Conservation (phyloP, 2,329 filamentous ascomycete genomes). For the Hypoxylon sp. region DNA sequence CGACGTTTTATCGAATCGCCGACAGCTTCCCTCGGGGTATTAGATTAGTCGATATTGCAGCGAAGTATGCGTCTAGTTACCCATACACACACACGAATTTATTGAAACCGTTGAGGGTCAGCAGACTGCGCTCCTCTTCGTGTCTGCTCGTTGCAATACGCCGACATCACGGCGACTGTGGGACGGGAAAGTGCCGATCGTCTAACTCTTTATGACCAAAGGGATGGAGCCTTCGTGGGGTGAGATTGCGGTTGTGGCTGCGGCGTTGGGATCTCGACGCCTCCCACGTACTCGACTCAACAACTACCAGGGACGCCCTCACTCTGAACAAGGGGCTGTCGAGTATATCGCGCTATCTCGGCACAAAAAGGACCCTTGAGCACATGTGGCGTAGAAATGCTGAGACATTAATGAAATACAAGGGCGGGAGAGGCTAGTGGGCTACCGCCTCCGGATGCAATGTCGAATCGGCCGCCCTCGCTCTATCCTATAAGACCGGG, state of each 20-base stretch:
- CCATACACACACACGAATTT: slow-evolving; percentile 36
- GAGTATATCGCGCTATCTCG: slow-evolving; percentile 24
- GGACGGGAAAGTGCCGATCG: slow-evolving; percentile 33
- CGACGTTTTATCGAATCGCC: slow-evolving; percentile 24
- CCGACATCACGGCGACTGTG: slow-evolving; percentile 28
- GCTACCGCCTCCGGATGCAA: slow-evolving; percentile 18
- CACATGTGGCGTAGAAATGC: slow-evolving; percentile 30
- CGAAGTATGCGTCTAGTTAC: slow-evolving; percentile 12
- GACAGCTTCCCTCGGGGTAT: slow-evolving; percentile 19
- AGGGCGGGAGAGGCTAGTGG: slow-evolving; percentile 27
- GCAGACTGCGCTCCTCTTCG: slow-evolving; percentile 12
- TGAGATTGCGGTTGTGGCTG: slow-evolving; percentile 25
- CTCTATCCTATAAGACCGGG: slow-evolving; percentile 8
- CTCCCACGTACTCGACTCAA: slow-evolving; percentile 33
- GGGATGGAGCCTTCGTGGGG: slow-evolving; percentile 22
- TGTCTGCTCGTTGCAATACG: slow-evolving; percentile 22
- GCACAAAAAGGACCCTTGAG: slow-evolving; percentile 21
- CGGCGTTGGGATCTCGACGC: slow-evolving; percentile 38
- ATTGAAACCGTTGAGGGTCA: slow-evolving; percentile 25
- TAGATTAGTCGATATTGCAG: slow-evolving; percentile 27
- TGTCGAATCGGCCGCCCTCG: slow-evolving; percentile 11
- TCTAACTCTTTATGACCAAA: slow-evolving; percentile 12
- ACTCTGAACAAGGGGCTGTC: slow-evolving; percentile 22
- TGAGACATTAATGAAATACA: slow-evolving; percentile 31
- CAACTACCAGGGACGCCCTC: slow-evolving; percentile 6